Base-by-base conservation (phyloP, 2,329 filamentous ascomycete genomes). In the Alternaria arborescens region DNA sequence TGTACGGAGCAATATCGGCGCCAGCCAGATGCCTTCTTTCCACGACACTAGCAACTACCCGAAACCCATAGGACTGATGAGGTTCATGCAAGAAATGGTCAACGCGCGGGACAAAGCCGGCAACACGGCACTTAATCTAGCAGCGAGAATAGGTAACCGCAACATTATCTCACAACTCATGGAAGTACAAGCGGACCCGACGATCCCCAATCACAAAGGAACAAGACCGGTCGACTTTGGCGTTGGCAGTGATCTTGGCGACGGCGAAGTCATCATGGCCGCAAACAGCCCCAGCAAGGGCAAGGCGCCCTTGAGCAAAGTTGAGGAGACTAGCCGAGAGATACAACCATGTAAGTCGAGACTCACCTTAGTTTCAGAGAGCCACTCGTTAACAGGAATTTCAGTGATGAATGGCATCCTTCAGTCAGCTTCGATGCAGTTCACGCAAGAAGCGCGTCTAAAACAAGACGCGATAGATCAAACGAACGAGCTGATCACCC, bases 111-210 rank as follows among this genome's bases (percentile, higher is more conserved):
- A 99, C 78, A 93, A 94, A 71, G 91, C 91, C 34, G 95, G 95
- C 0, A 97, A 99, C 74, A 99, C 95, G 0, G 95, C 95, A 0
- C 83, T 99, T 20, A 97, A 97, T 69, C 90, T 98, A 64, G 95
- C 94, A 2, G 94, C 95, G 2, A 87, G 95, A 62, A 97, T 97
- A 68, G 93, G 93, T 22, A 98, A 97, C 76, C 86, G 91, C 56
- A 96, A 93, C 71, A 97, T 99, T 70, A 97, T 98, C 59, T 94
- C 93, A n/a, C 95, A 99, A 76, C 84, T 99, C 32, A 84, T 98
- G 11, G 95, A 99, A 79, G 94, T 99, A 43, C 93, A 94, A 58
- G 95, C 95, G 1, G 93, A 98, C 77, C 91, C 93, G n/a, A 88
- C 90, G 54, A 94, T 98, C 72, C 87, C 93, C 6, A 99, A 99